Conservation (phyloP, 108 stramenopile species). For the Cyclotella cryptica region DNA sequence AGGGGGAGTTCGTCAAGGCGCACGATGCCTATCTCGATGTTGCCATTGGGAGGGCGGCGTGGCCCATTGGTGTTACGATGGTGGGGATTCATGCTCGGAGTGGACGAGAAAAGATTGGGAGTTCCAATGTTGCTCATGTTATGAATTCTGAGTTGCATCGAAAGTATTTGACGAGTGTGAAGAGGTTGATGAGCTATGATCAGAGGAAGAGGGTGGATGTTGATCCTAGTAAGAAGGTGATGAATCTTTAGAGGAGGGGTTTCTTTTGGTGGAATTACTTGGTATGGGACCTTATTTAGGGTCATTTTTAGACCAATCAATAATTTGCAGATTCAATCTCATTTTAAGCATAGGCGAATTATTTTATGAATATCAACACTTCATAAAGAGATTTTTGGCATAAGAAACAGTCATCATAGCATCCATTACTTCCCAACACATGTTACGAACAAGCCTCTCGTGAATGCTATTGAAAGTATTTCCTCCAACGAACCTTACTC, state of each 20-base stretch:
- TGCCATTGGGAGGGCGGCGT: slow-evolving; percentile 96
- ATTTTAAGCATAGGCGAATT: no score
- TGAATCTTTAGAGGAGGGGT: slow-evolving; percentile 39
- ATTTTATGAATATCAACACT: no score
- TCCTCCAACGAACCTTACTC: no score
- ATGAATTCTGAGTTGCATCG: slow-evolving; percentile 93
- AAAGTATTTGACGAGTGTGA: slow-evolving; percentile 97
- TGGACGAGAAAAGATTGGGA: slow-evolving; percentile 94
- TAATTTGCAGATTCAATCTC: no score
- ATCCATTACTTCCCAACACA: slow-evolving; percentile 33
- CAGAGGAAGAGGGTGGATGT: slow-evolving; percentile 90
- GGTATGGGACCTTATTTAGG: no score
- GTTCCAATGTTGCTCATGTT: slow-evolving; percentile 96
- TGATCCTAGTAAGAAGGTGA: slow-evolving; percentile 87
- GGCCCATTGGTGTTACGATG: slow-evolving; percentile 99
- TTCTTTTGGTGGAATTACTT: no score
- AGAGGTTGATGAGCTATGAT: slow-evolving; percentile 94
- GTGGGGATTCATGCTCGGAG: slow-evolving; percentile 97
- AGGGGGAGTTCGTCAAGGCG: slow-evolving; percentile 95
- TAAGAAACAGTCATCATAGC: no score
- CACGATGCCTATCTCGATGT: slow-evolving; percentile 94
- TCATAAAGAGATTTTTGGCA: no score
- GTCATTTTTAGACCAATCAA: no score
- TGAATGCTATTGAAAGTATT: no score
- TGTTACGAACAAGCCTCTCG: no score